Evolutionary conservation across 1,284 basidiomycete species (phyloP), one percentile per base, ranked within the genome.

Genomic region (Dichomitus squalens): DNA sequence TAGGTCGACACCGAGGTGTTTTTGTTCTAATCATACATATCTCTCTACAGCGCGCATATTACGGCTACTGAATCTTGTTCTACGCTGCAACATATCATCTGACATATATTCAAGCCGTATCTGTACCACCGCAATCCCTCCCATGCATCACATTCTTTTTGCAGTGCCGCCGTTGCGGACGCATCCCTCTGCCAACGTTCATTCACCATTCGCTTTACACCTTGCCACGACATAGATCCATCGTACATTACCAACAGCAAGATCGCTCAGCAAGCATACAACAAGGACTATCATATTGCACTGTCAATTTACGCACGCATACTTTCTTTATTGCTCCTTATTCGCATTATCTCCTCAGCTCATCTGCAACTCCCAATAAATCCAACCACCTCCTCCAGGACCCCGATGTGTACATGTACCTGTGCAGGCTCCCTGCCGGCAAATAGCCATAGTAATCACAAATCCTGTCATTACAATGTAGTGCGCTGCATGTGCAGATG

Each of bases 21-120:
- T 9, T 21, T 4, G 18, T 33, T 49, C 65, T 68, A 53, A 59
- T 52, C 9, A 49, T 33, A 40, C 31, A 18, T n/a, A n/a, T 11
- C 16, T 25, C 20, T 58, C 58, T 64, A 12, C 57, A 78, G 78
- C 77, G 78, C 60, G 78, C 78, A 60, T 79, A 79, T 66, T 79
- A 79, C 57, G 78, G 78, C 58, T 79, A 78, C 64, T 79, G 49
- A 38, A 47, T 55, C 35, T 59, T 55, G 23, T 56, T 36, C 56
- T 33, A 47, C 49, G 35, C 38, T 55, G 55, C 64, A 63, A 58
- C 62, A 66, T 68, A 55, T 67, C 54, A 57, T 46, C 54, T 31
- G 46, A 61, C 63, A 66, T 67, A 61, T 65, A 60, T 64, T 58
- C 58, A 62, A 53, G 49, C 41, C 47, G 47, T 63, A 63, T 63